A percentile compares a stretch with the other conserved stretches of the same genome.
Conservation (phyloP, 306 rosid species). For the Rosa persica region DNA sequence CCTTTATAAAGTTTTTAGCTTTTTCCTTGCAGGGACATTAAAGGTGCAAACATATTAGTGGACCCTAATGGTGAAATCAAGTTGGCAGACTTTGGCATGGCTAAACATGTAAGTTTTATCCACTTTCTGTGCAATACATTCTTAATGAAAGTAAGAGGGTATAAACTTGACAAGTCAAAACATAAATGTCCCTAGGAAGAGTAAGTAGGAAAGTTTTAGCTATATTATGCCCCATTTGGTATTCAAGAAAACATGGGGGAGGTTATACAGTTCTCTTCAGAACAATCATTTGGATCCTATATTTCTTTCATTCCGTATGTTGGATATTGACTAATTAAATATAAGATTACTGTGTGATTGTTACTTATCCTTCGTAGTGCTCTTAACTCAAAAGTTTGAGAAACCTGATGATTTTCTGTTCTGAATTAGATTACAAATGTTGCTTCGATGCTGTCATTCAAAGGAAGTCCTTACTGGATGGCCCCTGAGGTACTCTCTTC, state of each 20-base stretch:
- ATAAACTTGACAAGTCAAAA: background rate
- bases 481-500: conserved; percentile 84
- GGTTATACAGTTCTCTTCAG: background rate
- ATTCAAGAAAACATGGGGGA: background rate
- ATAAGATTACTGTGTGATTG: background rate
- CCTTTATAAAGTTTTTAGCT: conserved; percentile 10
- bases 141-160: conserved; percentile 24
- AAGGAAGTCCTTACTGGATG: conserved; percentile 99
- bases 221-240: background rate
- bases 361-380: conserved; percentile 9
- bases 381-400: conserved; percentile 15
- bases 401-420: conserved; percentile 18
- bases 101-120: conserved; percentile 69
- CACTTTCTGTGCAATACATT: conserved; percentile 31
- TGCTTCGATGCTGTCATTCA: conserved; percentile 89
- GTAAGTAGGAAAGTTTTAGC: background rate
- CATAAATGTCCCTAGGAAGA: background rate
- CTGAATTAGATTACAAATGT: conserved; percentile 68
- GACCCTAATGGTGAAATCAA: conserved; percentile 94
- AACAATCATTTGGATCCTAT: background rate
- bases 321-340: background rate
- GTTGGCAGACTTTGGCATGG: conserved; percentile 99
- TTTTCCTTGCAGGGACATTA: conserved; percentile 82
- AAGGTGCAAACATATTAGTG: conserved; percentile 97
- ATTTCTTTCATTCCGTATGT: background rate